phyloP scores from a whole-genome alignment of 495 filamentous ascomycete genomes.

The Cairneyella variabilis region DNA sequence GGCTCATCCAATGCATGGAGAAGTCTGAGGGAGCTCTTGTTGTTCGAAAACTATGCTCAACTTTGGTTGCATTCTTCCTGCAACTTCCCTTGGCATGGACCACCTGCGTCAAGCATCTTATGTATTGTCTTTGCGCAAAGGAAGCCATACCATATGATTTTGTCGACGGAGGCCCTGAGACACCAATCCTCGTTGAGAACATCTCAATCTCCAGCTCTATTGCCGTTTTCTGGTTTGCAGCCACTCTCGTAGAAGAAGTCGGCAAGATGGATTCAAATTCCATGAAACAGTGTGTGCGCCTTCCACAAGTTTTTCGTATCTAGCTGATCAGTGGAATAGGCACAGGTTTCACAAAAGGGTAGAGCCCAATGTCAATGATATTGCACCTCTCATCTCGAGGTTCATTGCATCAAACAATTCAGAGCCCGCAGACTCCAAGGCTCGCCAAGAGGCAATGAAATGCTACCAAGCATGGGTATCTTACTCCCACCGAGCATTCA shows the following conservation, averaged over 20 bases:
- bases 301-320: neutral
- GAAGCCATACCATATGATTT: conserved; percentile 42
- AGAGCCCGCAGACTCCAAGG: conserved; percentile 9
- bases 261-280: conserved; percentile 58
- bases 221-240: conserved; percentile 67
- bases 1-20: conserved; percentile 57
- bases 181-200: conserved; percentile 47
- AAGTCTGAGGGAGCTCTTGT: conserved; percentile 62
- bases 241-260: conserved; percentile 71
- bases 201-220: conserved; percentile 52
- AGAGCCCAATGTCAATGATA: conserved; percentile 46
- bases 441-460: conserved; percentile 48
- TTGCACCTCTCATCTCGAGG: conserved; percentile 41
- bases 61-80: conserved; percentile 75
- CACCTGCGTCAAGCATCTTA: conserved; percentile 63
- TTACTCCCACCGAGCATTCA: conserved; percentile 58
- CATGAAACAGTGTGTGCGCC: conserved; percentile 39
- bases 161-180: conserved; percentile 45
- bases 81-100: conserved; percentile 67
- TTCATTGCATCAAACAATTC: conserved; percentile 7
- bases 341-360: conserved; percentile 49
- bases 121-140: conserved; percentile 55
- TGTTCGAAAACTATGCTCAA: conserved; percentile 76
- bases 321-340: conserved; percentile 23
- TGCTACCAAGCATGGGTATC: conserved; percentile 68